Base-by-base conservation (phyloP, 768 basidiomycete species). In the Ephemerocybe angulata region DNA sequence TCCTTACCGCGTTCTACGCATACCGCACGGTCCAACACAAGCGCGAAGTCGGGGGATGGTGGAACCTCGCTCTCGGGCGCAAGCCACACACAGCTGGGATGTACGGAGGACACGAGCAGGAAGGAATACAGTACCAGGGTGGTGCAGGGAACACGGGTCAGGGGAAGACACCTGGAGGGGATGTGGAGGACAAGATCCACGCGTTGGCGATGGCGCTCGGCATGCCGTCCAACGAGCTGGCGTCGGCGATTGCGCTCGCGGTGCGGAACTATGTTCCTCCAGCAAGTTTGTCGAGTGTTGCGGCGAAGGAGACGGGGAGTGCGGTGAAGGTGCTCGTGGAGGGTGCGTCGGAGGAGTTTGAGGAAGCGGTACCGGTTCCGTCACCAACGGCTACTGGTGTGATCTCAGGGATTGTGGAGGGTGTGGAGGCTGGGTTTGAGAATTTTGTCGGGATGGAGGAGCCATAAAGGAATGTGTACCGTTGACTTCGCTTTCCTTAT, bases 131-230 rank as follows among this genome's bases (percentile, higher is more conserved):
- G n/a, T n/a, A n/a, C n/a, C n/a, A n/a, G n/a, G n/a, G n/a, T n/a
- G n/a, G n/a, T n/a, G 22, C 48, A 17, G 53, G 55, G 33, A 43
- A 55, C 4, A 19, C 57, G 35, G 57, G 50, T 21, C 30, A 17
- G 31, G 54, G 53, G 40, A 53, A 37, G 51, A 44, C 55, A 28
- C 29, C 58, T 22, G 41, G 37, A 17, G 33, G 33, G 25, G 62
- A 66, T 3, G 74, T 89, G 37, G 85, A 88, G 61, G 72, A 74
- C 3, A 73, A 76, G 31, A 80, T 89, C 52, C 78, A 81, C 49
- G 80, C 76, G 13, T 73, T 90, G 11, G 88, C 87, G 11, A 69
- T 71, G 6, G 82, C 78, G 29, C 71, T 90, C 28, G 88, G 86
- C 1, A 78, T 89, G 62, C 77, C 81, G 0, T 73, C 83, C 15